These are phyloP conservation scores for Pseudonitzschia multistriata DNA, from an alignment of 108 stramenopile genomes.

Conservation along the genomic window DNA sequence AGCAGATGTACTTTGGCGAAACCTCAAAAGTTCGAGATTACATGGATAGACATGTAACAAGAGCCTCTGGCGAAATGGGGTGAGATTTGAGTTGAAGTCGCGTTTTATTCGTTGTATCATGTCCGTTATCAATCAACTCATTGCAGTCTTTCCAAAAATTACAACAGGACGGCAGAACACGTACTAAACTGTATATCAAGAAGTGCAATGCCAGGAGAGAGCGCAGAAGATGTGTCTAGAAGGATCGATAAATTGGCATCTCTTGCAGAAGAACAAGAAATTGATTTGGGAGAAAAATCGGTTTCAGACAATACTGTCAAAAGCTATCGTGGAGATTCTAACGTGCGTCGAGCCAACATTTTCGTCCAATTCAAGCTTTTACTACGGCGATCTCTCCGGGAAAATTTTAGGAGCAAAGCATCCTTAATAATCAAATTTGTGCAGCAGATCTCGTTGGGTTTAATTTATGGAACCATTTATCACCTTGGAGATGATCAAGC, in stretches of 20 bases:
- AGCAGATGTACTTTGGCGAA: constrained; percentile 81
- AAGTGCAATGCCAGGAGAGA: constrained; percentile 23
- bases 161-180: constrained; percentile 54
- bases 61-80: constrained; percentile 57
- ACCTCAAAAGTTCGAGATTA: constrained; percentile 55
- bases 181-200: constrained; percentile 81
- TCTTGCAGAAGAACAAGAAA: constrained; percentile 34
- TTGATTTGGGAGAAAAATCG: constrained; percentile 31
- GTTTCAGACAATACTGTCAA: constrained; percentile 12
- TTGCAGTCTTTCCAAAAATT: not conserved
- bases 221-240: constrained; percentile 40
- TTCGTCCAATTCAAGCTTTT: constrained; percentile 71
- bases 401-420: constrained; percentile 69
- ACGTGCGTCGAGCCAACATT: constrained; percentile 54
- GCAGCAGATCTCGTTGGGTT: constrained; percentile 77
- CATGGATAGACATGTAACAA: constrained; percentile 51
- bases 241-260: constrained; percentile 55
- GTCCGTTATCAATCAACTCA: not conserved
- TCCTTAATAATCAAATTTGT: constrained; percentile 72
- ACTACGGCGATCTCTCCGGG: constrained; percentile 58
- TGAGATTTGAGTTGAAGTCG: not conserved
- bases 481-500: constrained; percentile 71
- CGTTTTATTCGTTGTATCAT: constrained; percentile 2
- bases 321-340: constrained; percentile 6
- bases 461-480: constrained; percentile 88